Conservation (phyloP, 176 grass and related monocot species). For the Rhynchospora pubera region DNA sequence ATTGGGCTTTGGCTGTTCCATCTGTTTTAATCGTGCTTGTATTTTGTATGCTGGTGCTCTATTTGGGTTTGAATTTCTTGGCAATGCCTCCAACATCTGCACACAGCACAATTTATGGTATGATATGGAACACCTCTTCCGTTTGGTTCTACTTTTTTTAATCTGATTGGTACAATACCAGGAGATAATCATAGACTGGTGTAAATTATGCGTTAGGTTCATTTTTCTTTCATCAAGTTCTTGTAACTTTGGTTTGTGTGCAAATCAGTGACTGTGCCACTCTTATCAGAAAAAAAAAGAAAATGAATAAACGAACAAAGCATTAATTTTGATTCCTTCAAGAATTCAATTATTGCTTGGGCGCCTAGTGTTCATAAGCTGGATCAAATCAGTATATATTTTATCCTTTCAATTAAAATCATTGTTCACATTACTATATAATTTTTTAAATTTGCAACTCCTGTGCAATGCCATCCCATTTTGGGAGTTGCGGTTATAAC, state of each 20-base stretch:
- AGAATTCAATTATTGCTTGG: not conserved
- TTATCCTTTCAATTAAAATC: not conserved
- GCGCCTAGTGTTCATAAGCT: not conserved
- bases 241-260: too few species aligned
- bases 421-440: not conserved
- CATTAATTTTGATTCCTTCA: not conserved
- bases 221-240: too few species aligned
- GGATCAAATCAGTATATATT: not conserved
- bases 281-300: too few species aligned
- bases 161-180: too few species aligned
- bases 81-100: slow-evolving; percentile 25
- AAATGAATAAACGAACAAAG: too few species aligned
- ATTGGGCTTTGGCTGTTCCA: slow-evolving; percentile 48
- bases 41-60: slow-evolving; percentile 28
- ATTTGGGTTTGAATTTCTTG: slow-evolving; percentile 53
- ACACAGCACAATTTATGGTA: slow-evolving; percentile 39
- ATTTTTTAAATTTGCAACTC: not conserved
- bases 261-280: too few species aligned
- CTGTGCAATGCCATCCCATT: too few species aligned
- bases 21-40: slow-evolving; percentile 30
- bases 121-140: not conserved
- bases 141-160: too few species aligned
- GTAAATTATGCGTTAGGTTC: too few species aligned
- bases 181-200: too few species aligned
- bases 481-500: not conserved